phyloP scores from a whole-genome alignment of 805 yeast genomes.

The Starmerella apis region DNA sequence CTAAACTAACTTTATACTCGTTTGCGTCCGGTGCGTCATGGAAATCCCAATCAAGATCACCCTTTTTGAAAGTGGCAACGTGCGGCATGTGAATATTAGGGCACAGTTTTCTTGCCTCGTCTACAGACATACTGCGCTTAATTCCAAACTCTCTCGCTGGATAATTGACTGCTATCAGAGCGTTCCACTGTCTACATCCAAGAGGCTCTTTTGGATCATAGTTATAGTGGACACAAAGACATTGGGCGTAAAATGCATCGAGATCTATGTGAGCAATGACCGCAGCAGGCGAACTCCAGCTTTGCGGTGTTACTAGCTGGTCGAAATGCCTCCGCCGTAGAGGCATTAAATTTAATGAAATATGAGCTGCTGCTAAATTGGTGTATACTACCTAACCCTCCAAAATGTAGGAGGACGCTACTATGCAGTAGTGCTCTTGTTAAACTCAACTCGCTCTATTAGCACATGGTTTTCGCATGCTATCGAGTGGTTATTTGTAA shows the following conservation, averaged over 20 bases:
- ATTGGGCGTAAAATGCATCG: conserved; percentile 94
- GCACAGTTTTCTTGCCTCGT: conserved; percentile 62
- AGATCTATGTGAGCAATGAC: conserved; percentile 79
- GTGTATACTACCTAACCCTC: neutral
- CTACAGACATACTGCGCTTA: conserved; percentile 60
- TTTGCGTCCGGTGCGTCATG: conserved; percentile 44
- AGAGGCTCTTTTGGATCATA: conserved; percentile 63
- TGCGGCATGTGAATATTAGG: conserved; percentile 71
- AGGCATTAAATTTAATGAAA: conserved; percentile 1
- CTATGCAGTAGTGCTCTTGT: too few species aligned
- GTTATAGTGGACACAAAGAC: conserved; percentile 67
- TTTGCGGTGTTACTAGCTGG: conserved; percentile 16
- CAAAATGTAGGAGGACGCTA: too few species aligned
- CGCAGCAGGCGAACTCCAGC: conserved; percentile 54
- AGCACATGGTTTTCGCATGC: too few species aligned
- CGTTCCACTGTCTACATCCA: conserved; percentile 88
- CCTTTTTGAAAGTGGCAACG: conserved; percentile 86
- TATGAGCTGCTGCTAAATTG: too few species aligned
- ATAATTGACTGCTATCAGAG: conserved; percentile 70
- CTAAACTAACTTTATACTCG: conserved; percentile 73
- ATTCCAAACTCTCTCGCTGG: conserved; percentile 83
- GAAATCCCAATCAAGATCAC: conserved; percentile 76
- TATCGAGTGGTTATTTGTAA: too few species aligned
- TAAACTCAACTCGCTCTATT: too few species aligned
- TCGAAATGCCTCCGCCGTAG: conserved; percentile 21